Conservation (phyloP, 371 early-diverging fungal species). For the Mortierella sp. region DNA sequence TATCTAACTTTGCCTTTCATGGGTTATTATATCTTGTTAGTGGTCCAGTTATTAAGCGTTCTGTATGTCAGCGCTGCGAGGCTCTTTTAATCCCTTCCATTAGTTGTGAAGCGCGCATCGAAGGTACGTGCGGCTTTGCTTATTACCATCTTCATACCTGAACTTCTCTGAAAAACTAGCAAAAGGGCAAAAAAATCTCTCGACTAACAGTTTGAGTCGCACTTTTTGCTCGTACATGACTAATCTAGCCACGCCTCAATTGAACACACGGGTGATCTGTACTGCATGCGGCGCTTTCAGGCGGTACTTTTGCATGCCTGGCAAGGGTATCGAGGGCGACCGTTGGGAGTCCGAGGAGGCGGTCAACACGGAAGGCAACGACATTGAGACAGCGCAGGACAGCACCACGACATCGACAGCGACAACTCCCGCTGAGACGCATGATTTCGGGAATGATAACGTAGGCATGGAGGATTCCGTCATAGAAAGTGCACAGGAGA, state of each 20-base stretch:
- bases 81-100: slow-evolving; percentile 43
- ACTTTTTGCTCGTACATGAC: background rate
- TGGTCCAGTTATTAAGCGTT: slow-evolving; percentile 40
- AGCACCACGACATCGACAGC: background rate
- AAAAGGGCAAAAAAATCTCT: background rate
- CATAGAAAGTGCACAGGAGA: background rate
- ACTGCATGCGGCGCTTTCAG: slow-evolving; percentile 52
- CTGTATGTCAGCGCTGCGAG: slow-evolving; percentile 45
- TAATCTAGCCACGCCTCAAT: slow-evolving; percentile 40
- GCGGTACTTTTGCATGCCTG: slow-evolving; percentile 50
- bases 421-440: slow-evolving; percentile 1
- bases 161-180: background rate
- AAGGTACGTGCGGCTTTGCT: slow-evolving; percentile 18
- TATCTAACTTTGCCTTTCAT: too few relatives aligned
- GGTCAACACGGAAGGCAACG: background rate
- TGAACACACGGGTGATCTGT: slow-evolving; percentile 40
- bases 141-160: background rate
- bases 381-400: background rate
- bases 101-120: slow-evolving; percentile 44
- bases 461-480: background rate
- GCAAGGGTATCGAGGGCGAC: slow-evolving; percentile 39
- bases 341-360: slow-evolving; percentile 19
- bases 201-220: background rate
- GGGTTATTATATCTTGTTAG: slow-evolving; percentile 7
- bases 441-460: background rate